A percentile compares a stretch with the other conserved stretches of the same genome.
phyloP scores from a whole-genome alignment of 1,139 yeast genomes.

The Saccharomyces hybrid region DNA sequence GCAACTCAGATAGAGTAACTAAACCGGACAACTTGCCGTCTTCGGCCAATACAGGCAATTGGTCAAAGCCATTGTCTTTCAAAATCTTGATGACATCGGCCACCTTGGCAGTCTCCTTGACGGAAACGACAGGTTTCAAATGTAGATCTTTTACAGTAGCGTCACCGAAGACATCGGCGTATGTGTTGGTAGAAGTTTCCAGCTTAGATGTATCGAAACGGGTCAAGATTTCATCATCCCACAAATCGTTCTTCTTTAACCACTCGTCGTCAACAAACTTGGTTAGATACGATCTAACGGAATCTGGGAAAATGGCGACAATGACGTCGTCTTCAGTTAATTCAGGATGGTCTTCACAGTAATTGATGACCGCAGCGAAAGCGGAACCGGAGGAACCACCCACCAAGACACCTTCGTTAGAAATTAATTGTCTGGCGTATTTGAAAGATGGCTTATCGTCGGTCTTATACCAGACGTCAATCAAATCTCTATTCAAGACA shows the following conservation, averaged over 20 bases:
- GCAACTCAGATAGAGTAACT: constrained; percentile 66
- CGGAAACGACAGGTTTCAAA: constrained; percentile 77
- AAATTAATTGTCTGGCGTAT: constrained; percentile 73
- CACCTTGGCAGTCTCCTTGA: constrained; percentile 53
- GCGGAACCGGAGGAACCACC: constrained; percentile 90
- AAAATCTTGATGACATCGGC: constrained; percentile 62
- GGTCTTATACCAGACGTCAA: constrained; percentile 81
- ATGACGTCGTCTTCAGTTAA: constrained; percentile 67
- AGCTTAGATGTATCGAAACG: constrained; percentile 19
- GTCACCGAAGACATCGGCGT: constrained; percentile 42
- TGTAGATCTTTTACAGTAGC: constrained; percentile 63
- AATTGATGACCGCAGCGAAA: constrained; percentile 69
- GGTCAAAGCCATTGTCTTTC: constrained; percentile 76
- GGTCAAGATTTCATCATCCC: constrained; percentile 44
- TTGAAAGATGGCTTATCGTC: constrained; percentile 76
- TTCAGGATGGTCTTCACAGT: constrained; percentile 50
- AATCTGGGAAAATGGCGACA: constrained; percentile 82
- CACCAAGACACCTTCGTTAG: constrained; percentile 79
- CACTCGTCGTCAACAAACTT: constrained; percentile 90
- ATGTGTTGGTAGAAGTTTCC: constrained; percentile 4
- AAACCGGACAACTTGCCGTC: constrained; percentile 65
- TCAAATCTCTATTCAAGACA: constrained; percentile 57
- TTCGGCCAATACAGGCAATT: constrained; percentile 63
- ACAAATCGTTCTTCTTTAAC: constrained; percentile 74
- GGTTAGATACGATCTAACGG: constrained; percentile 78